phyloP scores from a whole-genome alignment of 129 eudicot species.

The Logfia minima region DNA sequence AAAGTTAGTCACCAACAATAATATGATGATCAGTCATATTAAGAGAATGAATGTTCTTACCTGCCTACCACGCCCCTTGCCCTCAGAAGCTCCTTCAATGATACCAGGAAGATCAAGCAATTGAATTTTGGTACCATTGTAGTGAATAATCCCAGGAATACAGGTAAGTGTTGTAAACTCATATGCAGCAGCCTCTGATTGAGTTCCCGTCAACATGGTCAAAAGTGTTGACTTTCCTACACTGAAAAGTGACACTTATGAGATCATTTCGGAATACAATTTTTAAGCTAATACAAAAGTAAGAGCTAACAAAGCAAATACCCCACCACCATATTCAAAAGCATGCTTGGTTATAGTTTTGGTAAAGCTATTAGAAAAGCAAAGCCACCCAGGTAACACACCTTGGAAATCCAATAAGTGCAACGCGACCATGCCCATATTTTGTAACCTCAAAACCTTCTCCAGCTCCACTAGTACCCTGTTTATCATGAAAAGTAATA shows the following conservation, averaged over 20 bases:
- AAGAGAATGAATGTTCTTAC: slow-evolving; percentile 34
- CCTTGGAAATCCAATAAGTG: slow-evolving; percentile 99
- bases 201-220: slow-evolving; percentile 92
- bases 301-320: slow-evolving; percentile 10
- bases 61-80: slow-evolving; percentile 99
- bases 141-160: slow-evolving; percentile 96
- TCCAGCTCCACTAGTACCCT: slow-evolving; percentile 95
- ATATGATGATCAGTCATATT: neutral
- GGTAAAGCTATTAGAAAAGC: neutral
- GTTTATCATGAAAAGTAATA: slow-evolving; percentile 21
- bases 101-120: slow-evolving; percentile 99
- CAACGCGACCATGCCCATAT: slow-evolving; percentile 96
- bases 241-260: slow-evolving; percentile 35
- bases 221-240: slow-evolving; percentile 96
- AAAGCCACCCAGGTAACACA: slow-evolving; percentile 24
- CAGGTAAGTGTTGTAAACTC: slow-evolving; percentile 96
- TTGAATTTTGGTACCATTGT: slow-evolving; percentile 92
- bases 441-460: slow-evolving; percentile 98
- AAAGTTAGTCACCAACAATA: neutral
- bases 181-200: slow-evolving; percentile 97
- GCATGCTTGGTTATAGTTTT: slow-evolving; percentile 1
- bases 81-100: slow-evolving; percentile 99
- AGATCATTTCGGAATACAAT: neutral
- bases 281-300: neutral
- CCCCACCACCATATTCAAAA: neutral